A percentile compares a stretch with the other conserved stretches of the same genome.
Evolutionary conservation across 177 flowering plant genomes (phyloP).

Genomic region (Telopea speciosissima): DNA sequence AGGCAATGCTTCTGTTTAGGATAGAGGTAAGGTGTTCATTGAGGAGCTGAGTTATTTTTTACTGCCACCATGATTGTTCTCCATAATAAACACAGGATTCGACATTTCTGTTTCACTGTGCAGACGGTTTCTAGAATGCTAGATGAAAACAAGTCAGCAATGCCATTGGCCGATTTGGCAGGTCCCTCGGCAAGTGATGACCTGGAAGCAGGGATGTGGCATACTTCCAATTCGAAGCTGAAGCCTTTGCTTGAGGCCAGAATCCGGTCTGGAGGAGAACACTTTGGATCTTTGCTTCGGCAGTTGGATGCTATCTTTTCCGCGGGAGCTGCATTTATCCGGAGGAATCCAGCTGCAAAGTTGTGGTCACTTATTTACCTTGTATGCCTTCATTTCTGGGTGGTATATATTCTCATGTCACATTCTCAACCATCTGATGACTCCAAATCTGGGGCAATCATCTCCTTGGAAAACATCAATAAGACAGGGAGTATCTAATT

Average conservation of each 20-base stretch:
- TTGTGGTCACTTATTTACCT: conserved; percentile 58
- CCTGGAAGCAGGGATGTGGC: conserved; percentile 62
- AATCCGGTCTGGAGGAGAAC: conserved; percentile 52
- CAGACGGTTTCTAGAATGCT: conserved; percentile 72
- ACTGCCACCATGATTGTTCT: not conserved
- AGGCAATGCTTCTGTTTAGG: conserved; percentile 61
- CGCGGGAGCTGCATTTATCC: conserved; percentile 57
- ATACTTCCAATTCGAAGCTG: conserved; percentile 31
- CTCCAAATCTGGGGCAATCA: conserved; percentile 62
- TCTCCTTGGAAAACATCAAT: conserved; percentile 77
- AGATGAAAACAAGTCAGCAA: conserved; percentile 45
- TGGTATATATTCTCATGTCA: conserved; percentile 64
- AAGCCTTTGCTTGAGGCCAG: conserved; percentile 46
- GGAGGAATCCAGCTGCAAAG: conserved; percentile 64
- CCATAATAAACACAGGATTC: not conserved
- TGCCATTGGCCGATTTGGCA: conserved; percentile 13
- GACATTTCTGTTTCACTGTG: conserved; percentile 3
- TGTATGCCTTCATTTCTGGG: conserved; percentile 88
- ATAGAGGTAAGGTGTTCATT: conserved; percentile 56
- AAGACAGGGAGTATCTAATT: conserved; percentile 44
- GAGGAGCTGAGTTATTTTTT: not conserved
- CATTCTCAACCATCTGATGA: conserved; percentile 47
- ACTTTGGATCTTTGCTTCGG: conserved; percentile 51
- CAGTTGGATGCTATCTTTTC: conserved; percentile 72
- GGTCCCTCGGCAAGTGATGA: conserved; percentile 41